Percentiles rank a stretch among this genome's conserved stretches.
Evolutionary conservation across 2,329 filamentous ascomycete genomes (phyloP).

Genomic region (Neofusicoccum cordaticola): DNA sequence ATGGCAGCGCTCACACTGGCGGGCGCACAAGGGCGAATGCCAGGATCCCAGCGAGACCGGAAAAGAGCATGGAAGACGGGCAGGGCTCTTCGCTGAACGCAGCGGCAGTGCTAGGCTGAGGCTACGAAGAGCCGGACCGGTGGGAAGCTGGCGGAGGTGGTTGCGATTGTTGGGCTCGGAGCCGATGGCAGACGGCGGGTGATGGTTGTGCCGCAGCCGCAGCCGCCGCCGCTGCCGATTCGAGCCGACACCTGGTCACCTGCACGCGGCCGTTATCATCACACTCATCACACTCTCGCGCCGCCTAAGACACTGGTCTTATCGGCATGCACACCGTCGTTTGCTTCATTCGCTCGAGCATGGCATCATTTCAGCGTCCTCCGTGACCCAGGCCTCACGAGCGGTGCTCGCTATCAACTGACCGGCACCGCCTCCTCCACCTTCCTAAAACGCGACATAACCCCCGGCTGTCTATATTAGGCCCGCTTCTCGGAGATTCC

Average conservation of each 20-base stretch:
- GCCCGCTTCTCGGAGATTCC: background rate
- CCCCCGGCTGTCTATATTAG: background rate
- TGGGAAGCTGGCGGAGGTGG: background rate
- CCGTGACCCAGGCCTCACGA: background rate
- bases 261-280: background rate
- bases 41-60: no score
- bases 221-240: background rate
- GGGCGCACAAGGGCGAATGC: no score
- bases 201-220: background rate
- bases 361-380: background rate
- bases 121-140: no score
- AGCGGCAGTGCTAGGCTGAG: no score
- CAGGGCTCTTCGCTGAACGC: no score
- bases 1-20: no score
- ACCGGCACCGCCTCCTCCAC: background rate
- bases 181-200: background rate
- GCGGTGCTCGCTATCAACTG: background rate
- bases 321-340: background rate
- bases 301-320: background rate
- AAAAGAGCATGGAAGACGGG: no score
- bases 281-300: no score
- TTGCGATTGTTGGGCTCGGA: background rate
- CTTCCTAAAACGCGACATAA: background rate
- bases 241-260: background rate
- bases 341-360: background rate